These are phyloP conservation scores for Salix brachista DNA, from an alignment of 345 rosid genomes.

Conservation along the genomic window DNA sequence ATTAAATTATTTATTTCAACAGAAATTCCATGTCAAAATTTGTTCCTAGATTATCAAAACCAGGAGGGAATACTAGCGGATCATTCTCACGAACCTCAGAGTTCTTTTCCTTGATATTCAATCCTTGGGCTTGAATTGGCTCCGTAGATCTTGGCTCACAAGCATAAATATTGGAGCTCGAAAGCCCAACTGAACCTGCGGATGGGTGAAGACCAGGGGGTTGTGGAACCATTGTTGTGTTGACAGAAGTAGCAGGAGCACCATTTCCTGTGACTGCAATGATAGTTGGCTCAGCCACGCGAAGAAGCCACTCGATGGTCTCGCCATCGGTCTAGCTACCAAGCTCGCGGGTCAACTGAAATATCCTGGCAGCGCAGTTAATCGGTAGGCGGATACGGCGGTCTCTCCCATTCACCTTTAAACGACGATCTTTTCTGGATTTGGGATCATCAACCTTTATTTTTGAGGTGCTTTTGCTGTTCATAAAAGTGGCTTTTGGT, in stretches of 20 bases:
- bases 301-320: slow-evolving; percentile 32
- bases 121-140: neutral
- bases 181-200: neutral
- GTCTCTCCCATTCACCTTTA: slow-evolving; percentile 31
- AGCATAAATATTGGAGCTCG: neutral
- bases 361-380: slow-evolving; percentile 21
- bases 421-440: slow-evolving; percentile 23
- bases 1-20: too few species aligned
- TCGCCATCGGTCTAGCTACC: slow-evolving; percentile 28
- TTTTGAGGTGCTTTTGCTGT: neutral
- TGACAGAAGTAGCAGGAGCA: neutral
- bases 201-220: neutral
- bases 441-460: neutral
- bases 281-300: slow-evolving; percentile 27
- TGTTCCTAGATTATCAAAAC: neutral
- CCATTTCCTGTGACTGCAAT: slow-evolving; percentile 16
- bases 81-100: neutral
- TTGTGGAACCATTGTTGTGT: neutral
- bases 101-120: neutral
- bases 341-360: slow-evolving; percentile 28
- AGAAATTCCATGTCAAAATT: neutral
- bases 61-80: neutral
- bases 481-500: neutral
- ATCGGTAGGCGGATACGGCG: slow-evolving; percentile 20
- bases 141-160: neutral